Base-by-base conservation (phyloP, 306 rosid genomes). In the Sicyos edulis region DNA sequence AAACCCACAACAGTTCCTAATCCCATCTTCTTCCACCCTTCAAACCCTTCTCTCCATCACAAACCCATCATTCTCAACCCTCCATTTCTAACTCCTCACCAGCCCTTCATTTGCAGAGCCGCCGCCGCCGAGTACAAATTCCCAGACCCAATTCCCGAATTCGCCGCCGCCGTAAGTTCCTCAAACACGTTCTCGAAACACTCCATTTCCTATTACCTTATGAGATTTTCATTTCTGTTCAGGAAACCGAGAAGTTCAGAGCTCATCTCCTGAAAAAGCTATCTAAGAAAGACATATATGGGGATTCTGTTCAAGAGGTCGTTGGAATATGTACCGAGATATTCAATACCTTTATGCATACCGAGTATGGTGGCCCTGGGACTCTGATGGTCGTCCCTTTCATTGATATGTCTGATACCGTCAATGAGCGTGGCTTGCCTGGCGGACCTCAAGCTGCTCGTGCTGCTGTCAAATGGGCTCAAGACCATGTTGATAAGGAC, bases 331-430 rank as follows among this genome's bases (percentile, higher is more conserved):
- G 98, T 88, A 85, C 92, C 0, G 96, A 88, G 98, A 88, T 92
- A 68, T 86, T 90, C 73, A 80, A 80, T 61, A 82, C 83, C 29
- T 93, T 93, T 83, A 74, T 93, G 77, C 90, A 87, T 60, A 78
- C 97, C 0, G 97, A 88, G 80, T 90, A 93, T 74, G 98, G 98
- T 60, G 96, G 98, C 19, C 98, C 96, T 7, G 98, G 97, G 71
- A 93, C 96, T 12, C 90, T 93, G 56, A 56, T 90, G 81, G 96
- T 88, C 20, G 7, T 77, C 65, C 96, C 97, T 34, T 93, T 93
- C 78, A 79, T 86, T 6, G 97, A 91, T 73, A 91, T 93, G 97
- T 88, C 92, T 15, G 95, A 91, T 80, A 60, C 87, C 13, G 26
- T 88, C 29, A 82, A 80, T 16, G 91, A 85, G 63, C 83, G 77